Percentiles rank a stretch among this genome's conserved stretches.
These are phyloP conservation scores for Mycena galopus DNA, from an alignment of 768 basidiomycete species.

Conservation along the genomic window DNA sequence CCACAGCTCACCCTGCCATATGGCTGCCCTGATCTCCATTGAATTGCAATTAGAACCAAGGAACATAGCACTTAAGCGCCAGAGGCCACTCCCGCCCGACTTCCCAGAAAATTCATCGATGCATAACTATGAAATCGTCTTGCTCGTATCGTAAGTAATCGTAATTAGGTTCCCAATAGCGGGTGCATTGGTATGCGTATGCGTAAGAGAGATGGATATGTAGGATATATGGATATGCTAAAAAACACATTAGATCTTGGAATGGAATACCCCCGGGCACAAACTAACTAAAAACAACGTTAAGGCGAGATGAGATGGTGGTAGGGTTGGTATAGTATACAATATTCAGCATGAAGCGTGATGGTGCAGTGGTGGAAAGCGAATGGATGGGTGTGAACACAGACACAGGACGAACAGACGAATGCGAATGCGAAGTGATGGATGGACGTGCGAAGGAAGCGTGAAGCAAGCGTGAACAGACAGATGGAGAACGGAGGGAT, in stretches of 20 bases:
- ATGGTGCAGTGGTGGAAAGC: constrained; percentile 15
- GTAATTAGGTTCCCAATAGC: not conserved
- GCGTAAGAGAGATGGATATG: not conserved
- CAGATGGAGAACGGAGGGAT: not conserved
- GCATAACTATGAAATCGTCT: not conserved
- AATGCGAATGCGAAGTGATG: constrained; percentile 32
- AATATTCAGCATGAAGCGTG: constrained; percentile 10
- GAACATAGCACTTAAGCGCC: too few relatives aligned
- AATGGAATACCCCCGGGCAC: constrained; percentile 7
- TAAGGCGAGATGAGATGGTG: too few relatives aligned
- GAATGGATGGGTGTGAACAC: constrained; percentile 44
- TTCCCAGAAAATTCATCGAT: not conserved
- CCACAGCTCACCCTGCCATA: not conserved
- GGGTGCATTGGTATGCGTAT: not conserved
- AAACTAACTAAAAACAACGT: constrained; percentile 21
- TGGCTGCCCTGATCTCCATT: not conserved
- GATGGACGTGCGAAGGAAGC: constrained; percentile 26
- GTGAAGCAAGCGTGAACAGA: not conserved
- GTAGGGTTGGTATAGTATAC: constrained; percentile 20
- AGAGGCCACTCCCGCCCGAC: not conserved
- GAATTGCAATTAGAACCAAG: too few relatives aligned
- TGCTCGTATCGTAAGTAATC: constrained; percentile 1
- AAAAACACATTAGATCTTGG: constrained; percentile 28
- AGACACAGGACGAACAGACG: too few relatives aligned
- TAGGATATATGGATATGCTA: not conserved